Conservation (phyloP, 495 filamentous ascomycete species). For the Stereocaulon alpinum region DNA sequence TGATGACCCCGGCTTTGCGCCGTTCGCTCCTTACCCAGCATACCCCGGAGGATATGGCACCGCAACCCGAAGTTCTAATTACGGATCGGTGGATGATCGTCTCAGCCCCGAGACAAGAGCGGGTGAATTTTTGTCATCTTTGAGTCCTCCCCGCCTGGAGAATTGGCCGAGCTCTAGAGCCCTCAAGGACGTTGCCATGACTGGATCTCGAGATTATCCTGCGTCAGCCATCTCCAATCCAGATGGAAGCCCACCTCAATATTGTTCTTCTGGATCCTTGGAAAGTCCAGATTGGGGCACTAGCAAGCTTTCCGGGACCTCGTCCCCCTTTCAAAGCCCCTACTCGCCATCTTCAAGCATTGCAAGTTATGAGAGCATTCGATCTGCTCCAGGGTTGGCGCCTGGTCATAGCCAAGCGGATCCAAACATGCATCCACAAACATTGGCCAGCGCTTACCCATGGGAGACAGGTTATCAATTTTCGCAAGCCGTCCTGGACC, state of each 20-base stretch:
- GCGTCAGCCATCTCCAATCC: not conserved
- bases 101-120: constrained; percentile 4
- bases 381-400: not conserved
- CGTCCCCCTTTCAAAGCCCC: constrained; percentile 8
- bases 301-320: not conserved
- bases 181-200: not conserved
- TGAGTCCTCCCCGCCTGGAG: constrained; percentile 6
- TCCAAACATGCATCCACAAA: not conserved
- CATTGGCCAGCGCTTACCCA: constrained; percentile 3
- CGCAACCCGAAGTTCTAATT: constrained; percentile 1
- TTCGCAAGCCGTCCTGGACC: constrained; percentile 10
- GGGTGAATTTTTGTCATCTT: not conserved
- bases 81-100: constrained; percentile 7
- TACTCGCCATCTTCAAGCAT: not conserved
- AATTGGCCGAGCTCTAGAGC: not conserved
- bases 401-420: constrained; percentile 7
- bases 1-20: constrained; percentile 7
- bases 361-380: not conserved
- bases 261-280: constrained; percentile 2
- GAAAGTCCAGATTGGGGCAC: not conserved
- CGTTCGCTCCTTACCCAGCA: constrained; percentile 6
- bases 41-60: constrained; percentile 2
- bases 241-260: not conserved
- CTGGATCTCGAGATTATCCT: not conserved
- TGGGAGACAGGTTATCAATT: constrained; percentile 12